phyloP scores from a whole-genome alignment of 208 protist species.

The Leishmania mexicana region DNA sequence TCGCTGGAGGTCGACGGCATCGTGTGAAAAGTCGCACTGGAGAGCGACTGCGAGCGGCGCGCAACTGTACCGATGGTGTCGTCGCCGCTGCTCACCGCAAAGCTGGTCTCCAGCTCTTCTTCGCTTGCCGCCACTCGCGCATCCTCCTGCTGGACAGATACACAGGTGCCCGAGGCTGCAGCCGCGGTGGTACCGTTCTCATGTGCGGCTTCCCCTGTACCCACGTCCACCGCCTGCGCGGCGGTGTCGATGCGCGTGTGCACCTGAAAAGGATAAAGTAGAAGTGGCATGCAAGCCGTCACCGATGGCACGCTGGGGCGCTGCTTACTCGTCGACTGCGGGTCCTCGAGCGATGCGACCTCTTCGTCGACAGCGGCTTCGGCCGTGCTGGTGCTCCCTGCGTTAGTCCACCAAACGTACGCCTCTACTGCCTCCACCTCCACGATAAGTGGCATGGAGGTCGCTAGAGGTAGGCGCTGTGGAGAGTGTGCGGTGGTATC shows the following conservation, averaged over 20 bases:
- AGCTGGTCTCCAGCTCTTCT: neutral
- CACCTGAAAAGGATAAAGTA: slow-evolving; percentile 27
- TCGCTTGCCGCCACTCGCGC: neutral
- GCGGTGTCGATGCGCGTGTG: slow-evolving; percentile 11
- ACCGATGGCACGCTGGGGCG: neutral
- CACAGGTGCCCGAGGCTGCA: neutral
- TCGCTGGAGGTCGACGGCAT: slow-evolving; percentile 22
- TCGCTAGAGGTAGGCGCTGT: slow-evolving; percentile 8
- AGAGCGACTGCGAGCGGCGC: neutral
- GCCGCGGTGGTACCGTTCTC: neutral
- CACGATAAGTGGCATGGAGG: slow-evolving; percentile 13
- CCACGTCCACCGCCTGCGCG: neutral
- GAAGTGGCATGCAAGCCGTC: slow-evolving; percentile 28
- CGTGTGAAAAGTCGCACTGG: slow-evolving; percentile 26
- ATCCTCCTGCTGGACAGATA: neutral
- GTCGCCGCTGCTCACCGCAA: neutral
- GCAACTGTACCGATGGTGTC: neutral
- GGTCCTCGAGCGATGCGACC: neutral
- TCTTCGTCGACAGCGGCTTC: neutral
- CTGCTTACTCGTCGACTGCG: neutral
- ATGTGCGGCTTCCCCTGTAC: neutral
- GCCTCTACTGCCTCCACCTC: slow-evolving; percentile 21
- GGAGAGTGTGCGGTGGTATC: neutral
- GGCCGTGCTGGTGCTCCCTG: neutral
- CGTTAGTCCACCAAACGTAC: slow-evolving; percentile 26